These are phyloP conservation scores for Rosa rugosa DNA, from an alignment of 306 rosid species.

Conservation along the genomic window DNA sequence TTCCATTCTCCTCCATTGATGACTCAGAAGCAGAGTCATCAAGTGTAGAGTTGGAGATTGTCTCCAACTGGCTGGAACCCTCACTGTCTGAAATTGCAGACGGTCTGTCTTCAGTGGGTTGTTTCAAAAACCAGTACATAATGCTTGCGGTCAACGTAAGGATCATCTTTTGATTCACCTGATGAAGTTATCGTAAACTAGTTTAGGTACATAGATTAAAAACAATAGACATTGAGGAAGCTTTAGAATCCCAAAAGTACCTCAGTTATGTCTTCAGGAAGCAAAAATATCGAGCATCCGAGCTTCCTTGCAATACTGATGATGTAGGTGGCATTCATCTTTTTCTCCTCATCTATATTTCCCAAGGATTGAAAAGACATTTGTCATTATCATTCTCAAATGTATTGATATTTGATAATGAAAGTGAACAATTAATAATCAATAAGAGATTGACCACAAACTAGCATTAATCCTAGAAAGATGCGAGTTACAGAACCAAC, in stretches of 20 bases:
- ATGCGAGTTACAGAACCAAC: neutral
- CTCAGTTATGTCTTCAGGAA: conserved; percentile 98
- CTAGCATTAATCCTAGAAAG: neutral
- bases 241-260: conserved; percentile 38
- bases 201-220: neutral
- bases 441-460: neutral
- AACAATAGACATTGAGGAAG: conserved; percentile 1
- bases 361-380: conserved; percentile 2
- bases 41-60: conserved; percentile 67
- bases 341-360: conserved; percentile 79
- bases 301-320: conserved; percentile 98
- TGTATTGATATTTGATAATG: neutral
- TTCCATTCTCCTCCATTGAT: conserved; percentile 68
- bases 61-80: conserved; percentile 73
- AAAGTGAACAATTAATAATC: neutral
- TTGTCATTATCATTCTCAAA: neutral
- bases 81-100: conserved; percentile 70
- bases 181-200: neutral
- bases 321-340: conserved; percentile 93
- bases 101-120: conserved; percentile 63
- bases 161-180: conserved; percentile 99
- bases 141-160: conserved; percentile 94
- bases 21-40: conserved; percentile 96
- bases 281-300: conserved; percentile 93
- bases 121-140: conserved; percentile 90